phyloP scores from a whole-genome alignment of 208 protist genomes.

The Crithidia expoeki region DNA sequence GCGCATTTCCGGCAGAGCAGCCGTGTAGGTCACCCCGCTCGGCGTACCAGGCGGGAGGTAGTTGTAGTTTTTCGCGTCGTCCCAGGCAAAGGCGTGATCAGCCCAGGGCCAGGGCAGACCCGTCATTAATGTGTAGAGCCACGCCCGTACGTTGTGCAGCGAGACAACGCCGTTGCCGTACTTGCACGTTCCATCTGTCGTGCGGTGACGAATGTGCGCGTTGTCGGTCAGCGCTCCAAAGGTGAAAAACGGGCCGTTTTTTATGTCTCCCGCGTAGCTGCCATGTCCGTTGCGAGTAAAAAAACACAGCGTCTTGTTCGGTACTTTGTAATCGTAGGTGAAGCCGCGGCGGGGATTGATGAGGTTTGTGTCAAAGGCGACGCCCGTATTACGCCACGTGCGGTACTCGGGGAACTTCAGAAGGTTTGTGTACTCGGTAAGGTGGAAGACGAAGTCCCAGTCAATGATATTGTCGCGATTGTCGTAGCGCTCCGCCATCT shows the following conservation, averaged over 20 bases:
- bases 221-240: slow-evolving; percentile 83
- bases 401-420: slow-evolving; percentile 92
- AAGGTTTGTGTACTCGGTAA: slow-evolving; percentile 85
- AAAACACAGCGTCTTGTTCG: slow-evolving; percentile 89
- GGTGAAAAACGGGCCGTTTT: slow-evolving; percentile 86
- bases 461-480: slow-evolving; percentile 93
- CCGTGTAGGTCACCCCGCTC: slow-evolving; percentile 52
- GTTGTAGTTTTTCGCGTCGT: slow-evolving; percentile 83
- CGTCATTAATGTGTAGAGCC: slow-evolving; percentile 89
- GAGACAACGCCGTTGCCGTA: slow-evolving; percentile 89
- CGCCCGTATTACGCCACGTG: slow-evolving; percentile 83
- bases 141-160: slow-evolving; percentile 90
- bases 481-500: slow-evolving; percentile 93
- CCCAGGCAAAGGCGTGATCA: slow-evolving; percentile 91
- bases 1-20: slow-evolving; percentile 52
- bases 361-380: slow-evolving; percentile 85
- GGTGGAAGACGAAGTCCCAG: slow-evolving; percentile 91
- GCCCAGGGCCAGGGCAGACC: slow-evolving; percentile 81
- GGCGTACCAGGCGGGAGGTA: slow-evolving; percentile 78
- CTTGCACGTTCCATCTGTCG: slow-evolving; percentile 85
- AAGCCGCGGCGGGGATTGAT: slow-evolving; percentile 88
- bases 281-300: slow-evolving; percentile 77
- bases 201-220: slow-evolving; percentile 65
- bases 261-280: slow-evolving; percentile 82
- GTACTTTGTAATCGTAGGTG: slow-evolving; percentile 71